Percentiles rank a stretch among this genome's conserved stretches.
Conservation (phyloP, 2,329 filamentous ascomycete species). For the Didymellaceae sp. region DNA sequence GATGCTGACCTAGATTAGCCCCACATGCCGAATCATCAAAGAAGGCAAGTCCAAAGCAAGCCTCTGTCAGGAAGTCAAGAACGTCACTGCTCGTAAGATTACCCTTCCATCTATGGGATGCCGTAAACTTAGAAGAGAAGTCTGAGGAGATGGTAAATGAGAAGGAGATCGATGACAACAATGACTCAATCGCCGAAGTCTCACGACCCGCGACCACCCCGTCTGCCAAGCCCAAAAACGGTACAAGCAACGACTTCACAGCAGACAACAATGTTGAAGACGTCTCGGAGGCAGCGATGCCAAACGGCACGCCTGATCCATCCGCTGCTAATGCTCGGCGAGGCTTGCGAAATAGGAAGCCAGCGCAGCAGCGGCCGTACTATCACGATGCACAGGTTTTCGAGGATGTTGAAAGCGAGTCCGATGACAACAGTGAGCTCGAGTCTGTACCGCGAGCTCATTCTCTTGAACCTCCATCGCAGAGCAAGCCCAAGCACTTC, state of each 20-base stretch:
- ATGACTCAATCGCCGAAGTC: conserved; percentile 17
- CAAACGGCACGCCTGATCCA: conserved; percentile 32
- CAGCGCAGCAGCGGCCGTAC: conserved; percentile 46
- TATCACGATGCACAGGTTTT: conserved; percentile 43
- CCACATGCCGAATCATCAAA: conserved; percentile 25
- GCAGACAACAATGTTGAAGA: not conserved
- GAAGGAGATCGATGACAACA: conserved; percentile 19
- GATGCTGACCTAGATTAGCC: conserved; percentile 16
- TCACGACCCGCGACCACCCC: conserved; percentile 12
- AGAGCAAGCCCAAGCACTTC: conserved; percentile 31
- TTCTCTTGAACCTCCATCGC: conserved; percentile 1
- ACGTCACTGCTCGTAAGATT: conserved; percentile 33
- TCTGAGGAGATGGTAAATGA: conserved; percentile 25
- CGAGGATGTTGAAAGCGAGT: conserved; percentile 25
- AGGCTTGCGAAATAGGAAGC: conserved; percentile 42
- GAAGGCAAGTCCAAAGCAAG: conserved; percentile 32
- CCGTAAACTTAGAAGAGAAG: conserved; percentile 20
- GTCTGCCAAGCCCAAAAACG: conserved; percentile 13
- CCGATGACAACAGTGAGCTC: conserved; percentile 7
- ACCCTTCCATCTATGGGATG: conserved; percentile 9
- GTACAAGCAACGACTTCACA: not conserved
- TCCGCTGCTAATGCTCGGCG: conserved; percentile 35
- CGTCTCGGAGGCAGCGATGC: conserved; percentile 16
- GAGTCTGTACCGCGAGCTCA: conserved; percentile 8
- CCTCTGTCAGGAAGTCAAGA: conserved; percentile 29